Base-by-base conservation (phyloP, 768 basidiomycete genomes). In the Leccinum variicolor region DNA sequence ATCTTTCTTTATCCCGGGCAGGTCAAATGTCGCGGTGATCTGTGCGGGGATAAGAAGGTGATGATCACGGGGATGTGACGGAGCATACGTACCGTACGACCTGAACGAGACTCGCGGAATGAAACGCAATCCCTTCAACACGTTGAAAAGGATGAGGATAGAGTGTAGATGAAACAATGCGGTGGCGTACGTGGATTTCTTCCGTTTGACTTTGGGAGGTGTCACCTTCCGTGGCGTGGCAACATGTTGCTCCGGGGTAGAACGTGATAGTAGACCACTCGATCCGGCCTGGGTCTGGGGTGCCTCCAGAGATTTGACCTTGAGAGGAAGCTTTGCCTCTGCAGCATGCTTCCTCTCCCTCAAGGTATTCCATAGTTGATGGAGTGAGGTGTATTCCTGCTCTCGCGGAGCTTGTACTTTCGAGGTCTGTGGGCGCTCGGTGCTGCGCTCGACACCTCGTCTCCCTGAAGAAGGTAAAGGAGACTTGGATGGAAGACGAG, bases 21-120 rank as follows among this genome's bases (percentile, higher is more conserved):
- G 74, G 58, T 89, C 86, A 67, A 90, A 89, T 51, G 81, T 87
- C 23, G 85, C 86, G 23, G 84, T 84, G 49, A 87, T 80, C 66
- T 85, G 56, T 26, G 61, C 55, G 67, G 69, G 54, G 58, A 66
- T 70, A 67, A 66, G 61, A 51, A 49, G 63, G 61, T 21, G 45
- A 48, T 21, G 36, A 54, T 60, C 28, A 45, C 54, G 57, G 60
- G 50, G 50, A 62, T 41, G 58, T 61, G 62, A 54, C 54, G 28
- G 29, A 34, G 57, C 47, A 53, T 51, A 69, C 76, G 62, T 57
- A 79, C 79, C 46, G 70, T 83, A 65, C 80, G 81, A 52, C 88
- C 87, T 61, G 88, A 89, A 53, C 78, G 77, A 23, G 88, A 87
- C 74, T 89, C 87, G 62, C 82, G 84, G 68, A 88, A 83, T 62